A percentile compares a stretch with the other conserved stretches of the same genome.
Evolutionary conservation across 176 grass and related monocot species (phyloP).

Genomic region (Chloris gayana): DNA sequence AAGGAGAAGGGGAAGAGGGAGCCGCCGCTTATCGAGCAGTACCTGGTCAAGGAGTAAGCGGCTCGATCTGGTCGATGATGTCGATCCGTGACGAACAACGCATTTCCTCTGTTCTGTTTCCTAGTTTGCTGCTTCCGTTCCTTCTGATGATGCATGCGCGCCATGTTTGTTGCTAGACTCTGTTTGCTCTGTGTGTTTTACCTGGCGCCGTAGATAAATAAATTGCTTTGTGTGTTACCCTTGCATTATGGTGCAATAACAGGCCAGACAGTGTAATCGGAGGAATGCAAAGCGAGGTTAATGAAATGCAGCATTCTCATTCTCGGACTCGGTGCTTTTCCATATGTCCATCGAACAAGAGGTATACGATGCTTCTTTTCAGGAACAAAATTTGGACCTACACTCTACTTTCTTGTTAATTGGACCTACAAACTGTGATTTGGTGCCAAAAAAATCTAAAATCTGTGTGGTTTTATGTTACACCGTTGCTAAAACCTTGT

Average conservation of each 20-base stretch:
- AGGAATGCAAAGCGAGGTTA: no score
- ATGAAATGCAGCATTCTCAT: no score
- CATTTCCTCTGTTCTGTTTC: conserved; percentile 18
- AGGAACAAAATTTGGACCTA: no score
- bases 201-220: conserved; percentile 26
- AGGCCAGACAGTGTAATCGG: background rate
- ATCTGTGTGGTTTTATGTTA: no score
- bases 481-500: no score
- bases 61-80: background rate
- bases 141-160: background rate
- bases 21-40: conserved; percentile 27
- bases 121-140: background rate
- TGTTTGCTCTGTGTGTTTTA: background rate
- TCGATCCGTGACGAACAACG: conserved; percentile 1
- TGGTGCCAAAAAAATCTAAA: no score
- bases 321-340: no score
- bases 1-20: conserved; percentile 6
- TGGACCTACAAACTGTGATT: no score
- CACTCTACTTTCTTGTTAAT: no score
- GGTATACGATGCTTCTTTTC: no score
- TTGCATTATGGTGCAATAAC: no score
- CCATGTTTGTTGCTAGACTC: background rate
- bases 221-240: conserved; percentile 3
- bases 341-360: no score
- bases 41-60: conserved; percentile 8